Evolutionary conservation across 768 basidiomycete species (phyloP).

Genomic region (Candolleomyces aberdarensis): DNA sequence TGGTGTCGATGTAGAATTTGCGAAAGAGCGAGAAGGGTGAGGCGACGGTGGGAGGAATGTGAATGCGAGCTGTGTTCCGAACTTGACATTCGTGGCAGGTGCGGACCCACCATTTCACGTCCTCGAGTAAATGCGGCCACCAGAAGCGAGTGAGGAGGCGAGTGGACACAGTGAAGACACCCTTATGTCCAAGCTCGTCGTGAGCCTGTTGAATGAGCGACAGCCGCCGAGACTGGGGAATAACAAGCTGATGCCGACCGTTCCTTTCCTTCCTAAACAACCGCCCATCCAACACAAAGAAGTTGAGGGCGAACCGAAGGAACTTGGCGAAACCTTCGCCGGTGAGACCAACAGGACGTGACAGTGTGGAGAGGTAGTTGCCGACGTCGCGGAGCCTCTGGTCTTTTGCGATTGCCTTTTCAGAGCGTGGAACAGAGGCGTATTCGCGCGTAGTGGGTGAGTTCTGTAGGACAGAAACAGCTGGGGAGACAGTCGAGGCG

Average conservation of each 20-base stretch:
- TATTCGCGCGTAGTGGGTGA: no score
- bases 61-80: conserved; percentile 15
- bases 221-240: conserved; percentile 8
- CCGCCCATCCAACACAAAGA: conserved; percentile 13
- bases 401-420: no score
- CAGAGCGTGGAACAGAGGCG: no score
- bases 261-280: conserved; percentile 16
- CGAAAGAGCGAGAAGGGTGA: conserved; percentile 23
- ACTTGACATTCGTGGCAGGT: conserved; percentile 31
- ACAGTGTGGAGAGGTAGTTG: no score
- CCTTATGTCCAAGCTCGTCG: conserved; percentile 26
- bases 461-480: no score
- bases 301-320: conserved; percentile 5
- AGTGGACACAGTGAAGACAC: conserved; percentile 16
- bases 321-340: background rate
- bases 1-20: conserved; percentile 24
- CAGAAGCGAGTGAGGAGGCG: conserved; percentile 19
- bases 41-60: conserved; percentile 24
- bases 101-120: conserved; percentile 27
- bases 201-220: conserved; percentile 17
- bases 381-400: no score
- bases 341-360: no score
- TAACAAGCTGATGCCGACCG: conserved; percentile 15
- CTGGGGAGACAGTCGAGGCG: no score
- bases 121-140: conserved; percentile 25